These are phyloP conservation scores for Leccinum arenicola DNA, from an alignment of 768 basidiomycete genomes.

Conservation along the genomic window DNA sequence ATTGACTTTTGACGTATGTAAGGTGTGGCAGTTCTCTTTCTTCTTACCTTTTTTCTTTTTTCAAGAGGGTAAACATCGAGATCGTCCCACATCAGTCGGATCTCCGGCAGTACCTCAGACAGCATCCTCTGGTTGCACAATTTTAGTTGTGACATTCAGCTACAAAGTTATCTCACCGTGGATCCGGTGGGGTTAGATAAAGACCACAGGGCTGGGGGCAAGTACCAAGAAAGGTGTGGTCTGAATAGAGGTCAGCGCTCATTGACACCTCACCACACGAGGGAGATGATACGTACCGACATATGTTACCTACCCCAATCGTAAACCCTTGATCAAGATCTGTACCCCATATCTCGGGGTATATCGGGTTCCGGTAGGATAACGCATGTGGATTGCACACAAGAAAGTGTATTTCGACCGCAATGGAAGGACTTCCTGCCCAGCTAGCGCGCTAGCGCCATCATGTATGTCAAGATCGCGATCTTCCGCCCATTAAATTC, in stretches of 20 bases:
- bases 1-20: not conserved
- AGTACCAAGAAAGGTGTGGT: slow-evolving; percentile 10
- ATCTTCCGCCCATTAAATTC: slow-evolving; percentile 14
- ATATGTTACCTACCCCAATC: not conserved
- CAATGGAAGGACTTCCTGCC: slow-evolving; percentile 16
- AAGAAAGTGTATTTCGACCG: slow-evolving; percentile 4
- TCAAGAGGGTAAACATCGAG: not conserved
- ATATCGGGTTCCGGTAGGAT: slow-evolving; percentile 3
- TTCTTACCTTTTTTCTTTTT: not conserved
- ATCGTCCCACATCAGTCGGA: not conserved
- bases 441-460: not conserved
- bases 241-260: slow-evolving; percentile 10
- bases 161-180: slow-evolving; percentile 8
- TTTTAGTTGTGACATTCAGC: slow-evolving; percentile 20
- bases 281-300: slow-evolving; percentile 10
- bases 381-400: slow-evolving; percentile 13
- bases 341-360: slow-evolving; percentile 21
- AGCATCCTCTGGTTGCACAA: slow-evolving; percentile 14
- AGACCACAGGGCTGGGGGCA: slow-evolving; percentile 5
- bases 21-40: not conserved
- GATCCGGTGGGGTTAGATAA: slow-evolving; percentile 6
- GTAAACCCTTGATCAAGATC: slow-evolving; percentile 13
- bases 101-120: not conserved
- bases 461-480: slow-evolving; percentile 7
- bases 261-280: slow-evolving; percentile 7